Conservation (phyloP, 1,284 basidiomycete genomes). For the Ceratobasidium sp. region DNA sequence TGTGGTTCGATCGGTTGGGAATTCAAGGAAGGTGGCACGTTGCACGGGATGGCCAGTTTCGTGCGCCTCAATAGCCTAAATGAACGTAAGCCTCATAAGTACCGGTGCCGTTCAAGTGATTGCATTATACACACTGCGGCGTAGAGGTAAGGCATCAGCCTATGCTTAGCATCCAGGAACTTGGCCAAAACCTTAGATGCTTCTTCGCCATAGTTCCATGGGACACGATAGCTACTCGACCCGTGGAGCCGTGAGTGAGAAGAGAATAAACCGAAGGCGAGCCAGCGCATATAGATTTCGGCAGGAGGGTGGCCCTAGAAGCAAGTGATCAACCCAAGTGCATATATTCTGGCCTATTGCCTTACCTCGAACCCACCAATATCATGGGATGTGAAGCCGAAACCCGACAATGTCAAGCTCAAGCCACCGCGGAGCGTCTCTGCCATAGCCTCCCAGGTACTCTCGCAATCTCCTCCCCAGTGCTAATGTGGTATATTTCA, state of each 20-base stretch:
- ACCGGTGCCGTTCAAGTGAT: neutral
- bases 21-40: conserved; percentile 77
- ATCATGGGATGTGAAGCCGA: conserved; percentile 73
- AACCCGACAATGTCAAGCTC: conserved; percentile 69
- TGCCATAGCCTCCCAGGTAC: conserved; percentile 77
- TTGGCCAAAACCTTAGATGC: conserved; percentile 69
- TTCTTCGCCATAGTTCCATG: conserved; percentile 75
- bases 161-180: conserved; percentile 69
- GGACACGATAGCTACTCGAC: conserved; percentile 72
- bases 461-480: conserved; percentile 80
- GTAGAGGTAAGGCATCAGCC: conserved; percentile 77
- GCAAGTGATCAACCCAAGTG: neutral
- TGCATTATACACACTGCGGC: conserved; percentile 56
- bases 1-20: conserved; percentile 67
- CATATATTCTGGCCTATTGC: neutral
- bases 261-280: conserved; percentile 64
- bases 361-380: conserved; percentile 72
- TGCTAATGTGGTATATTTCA: conserved; percentile 53
- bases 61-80: conserved; percentile 63
- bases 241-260: conserved; percentile 75
- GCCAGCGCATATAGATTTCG: conserved; percentile 71
- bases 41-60: conserved; percentile 66
- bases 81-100: neutral
- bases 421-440: conserved; percentile 72
- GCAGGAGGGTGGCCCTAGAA: conserved; percentile 66